Evolutionary conservation across 2,329 filamentous ascomycete species (phyloP), one percentile per base, ranked within the genome.

Genomic region (Chaetomiaceae sp.): DNA sequence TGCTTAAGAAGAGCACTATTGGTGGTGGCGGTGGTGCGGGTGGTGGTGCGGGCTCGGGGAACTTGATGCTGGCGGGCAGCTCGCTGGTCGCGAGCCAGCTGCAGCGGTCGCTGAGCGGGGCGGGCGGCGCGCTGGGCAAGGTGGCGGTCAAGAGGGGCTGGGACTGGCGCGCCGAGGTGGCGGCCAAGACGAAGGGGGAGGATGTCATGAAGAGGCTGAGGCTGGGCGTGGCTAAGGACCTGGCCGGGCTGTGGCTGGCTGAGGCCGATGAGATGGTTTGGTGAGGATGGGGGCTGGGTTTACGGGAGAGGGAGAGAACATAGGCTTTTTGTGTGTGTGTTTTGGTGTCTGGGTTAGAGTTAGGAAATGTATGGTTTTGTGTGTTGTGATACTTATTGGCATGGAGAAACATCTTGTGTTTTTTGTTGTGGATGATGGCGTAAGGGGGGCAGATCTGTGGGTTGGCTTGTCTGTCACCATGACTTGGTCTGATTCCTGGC

Each of bases 131-230:
- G 30, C 51, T 46, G 25, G 60, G 54, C 5, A 75, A 79, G 57
- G 86, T 47, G 82, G 82, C 12, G 90, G 86, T 87, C 85, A 91
- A 67, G 91, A 87, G 89, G 74, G 88, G 59, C 73, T 72, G 67
- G 87, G 87, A 83, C 72, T 95, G 86, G 84, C 73, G 81, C 63
- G 71, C 70, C 8, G 76, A 74, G 2, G 70, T 88, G 40, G 65
- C 71, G 9, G 76, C 78, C 25, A 75, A 73, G 10, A 80, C 78
- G 16, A 82, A 72, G 55, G 86, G 82, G 0, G 75, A 76, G 42
- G 86, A 92, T 56, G 74, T 96, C n/a, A 69, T 96, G 53, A 76
- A 77, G 57, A 78, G 85, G 57, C 65, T 96, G 67, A 78, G 91
- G 57, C 66, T 89, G 45, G 86, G 84, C 2, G 67, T 96, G 62